A percentile compares a stretch with the other conserved stretches of the same genome.
These are phyloP conservation scores for Musa acuminata DNA, from an alignment of 176 grass and related monocot species.

Conservation along the genomic window DNA sequence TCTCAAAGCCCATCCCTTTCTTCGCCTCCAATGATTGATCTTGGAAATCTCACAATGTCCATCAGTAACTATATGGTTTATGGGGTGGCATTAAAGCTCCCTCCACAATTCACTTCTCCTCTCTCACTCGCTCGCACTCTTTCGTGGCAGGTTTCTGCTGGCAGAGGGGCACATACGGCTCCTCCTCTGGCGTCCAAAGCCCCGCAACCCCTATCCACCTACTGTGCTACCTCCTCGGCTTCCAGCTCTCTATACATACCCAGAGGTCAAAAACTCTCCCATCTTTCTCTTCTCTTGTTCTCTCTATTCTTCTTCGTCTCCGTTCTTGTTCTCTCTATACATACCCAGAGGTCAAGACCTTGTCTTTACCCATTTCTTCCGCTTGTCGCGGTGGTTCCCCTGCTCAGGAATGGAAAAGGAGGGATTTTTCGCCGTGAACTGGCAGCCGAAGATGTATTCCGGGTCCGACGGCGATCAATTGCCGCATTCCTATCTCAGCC, in stretches of 20 bases:
- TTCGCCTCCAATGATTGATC: background rate
- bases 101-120: too few species aligned
- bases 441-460: background rate
- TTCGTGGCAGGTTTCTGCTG: background rate
- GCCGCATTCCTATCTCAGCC: constrained; percentile 11
- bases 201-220: background rate
- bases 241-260: background rate
- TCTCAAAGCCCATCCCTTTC: too few species aligned
- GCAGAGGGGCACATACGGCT: background rate
- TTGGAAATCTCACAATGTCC: background rate
- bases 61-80: background rate
- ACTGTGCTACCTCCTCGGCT: background rate
- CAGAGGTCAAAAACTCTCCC: background rate
- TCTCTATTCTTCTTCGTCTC: background rate
- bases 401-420: constrained; percentile 24
- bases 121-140: too few species aligned
- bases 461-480: background rate
- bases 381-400: background rate
- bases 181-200: background rate
- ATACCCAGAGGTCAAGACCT: background rate
- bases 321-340: too few species aligned
- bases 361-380: background rate
- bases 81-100: too few species aligned
- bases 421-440: constrained; percentile 25
- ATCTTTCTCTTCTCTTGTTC: background rate